A percentile compares a stretch with the other conserved stretches of the same genome.
Evolutionary conservation across 371 early-diverging fungal genomes (phyloP).

Genomic region (Sporodiniella umbellata): DNA sequence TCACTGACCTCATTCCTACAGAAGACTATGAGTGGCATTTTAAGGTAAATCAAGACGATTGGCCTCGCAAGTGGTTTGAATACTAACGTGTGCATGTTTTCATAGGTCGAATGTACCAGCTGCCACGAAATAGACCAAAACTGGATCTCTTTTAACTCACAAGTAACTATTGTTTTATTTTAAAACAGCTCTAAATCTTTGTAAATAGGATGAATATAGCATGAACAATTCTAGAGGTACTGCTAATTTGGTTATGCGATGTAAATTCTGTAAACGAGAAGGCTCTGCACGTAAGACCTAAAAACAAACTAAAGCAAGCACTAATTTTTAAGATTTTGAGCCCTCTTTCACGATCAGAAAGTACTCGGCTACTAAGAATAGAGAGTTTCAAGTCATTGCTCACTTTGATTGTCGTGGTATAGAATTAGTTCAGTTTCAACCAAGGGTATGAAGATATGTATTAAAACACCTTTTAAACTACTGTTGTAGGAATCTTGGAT

Average conservation of each 20-base stretch:
- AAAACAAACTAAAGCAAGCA: too few species aligned
- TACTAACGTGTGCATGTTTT: neutral
- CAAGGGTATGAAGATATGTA: too few species aligned
- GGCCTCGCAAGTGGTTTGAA: neutral
- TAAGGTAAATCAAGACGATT: constrained; percentile 42
- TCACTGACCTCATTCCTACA: constrained; percentile 68
- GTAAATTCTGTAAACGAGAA: constrained; percentile 91
- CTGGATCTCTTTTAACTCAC: constrained; percentile 71
- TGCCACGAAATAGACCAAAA: constrained; percentile 80
- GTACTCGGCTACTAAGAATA: constrained; percentile 61
- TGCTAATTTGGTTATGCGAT: constrained; percentile 88
- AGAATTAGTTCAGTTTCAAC: constrained; percentile 79
- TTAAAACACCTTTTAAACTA: too few species aligned
- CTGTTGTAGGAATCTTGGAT: constrained; percentile 71
- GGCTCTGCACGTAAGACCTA: constrained; percentile 68
- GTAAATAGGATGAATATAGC: constrained; percentile 28
- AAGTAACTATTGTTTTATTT: constrained; percentile 28
- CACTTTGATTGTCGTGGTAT: constrained; percentile 84
- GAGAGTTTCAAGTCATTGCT: constrained; percentile 61
- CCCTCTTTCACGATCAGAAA: constrained; percentile 50
- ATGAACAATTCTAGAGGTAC: constrained; percentile 66
- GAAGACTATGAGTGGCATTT: constrained; percentile 74
- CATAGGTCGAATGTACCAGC: constrained; percentile 72
- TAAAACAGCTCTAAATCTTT: neutral
- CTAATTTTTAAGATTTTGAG: constrained; percentile 68